Conservation (phyloP, 805 yeast genomes). For the Pichia thaimueangensis region DNA sequence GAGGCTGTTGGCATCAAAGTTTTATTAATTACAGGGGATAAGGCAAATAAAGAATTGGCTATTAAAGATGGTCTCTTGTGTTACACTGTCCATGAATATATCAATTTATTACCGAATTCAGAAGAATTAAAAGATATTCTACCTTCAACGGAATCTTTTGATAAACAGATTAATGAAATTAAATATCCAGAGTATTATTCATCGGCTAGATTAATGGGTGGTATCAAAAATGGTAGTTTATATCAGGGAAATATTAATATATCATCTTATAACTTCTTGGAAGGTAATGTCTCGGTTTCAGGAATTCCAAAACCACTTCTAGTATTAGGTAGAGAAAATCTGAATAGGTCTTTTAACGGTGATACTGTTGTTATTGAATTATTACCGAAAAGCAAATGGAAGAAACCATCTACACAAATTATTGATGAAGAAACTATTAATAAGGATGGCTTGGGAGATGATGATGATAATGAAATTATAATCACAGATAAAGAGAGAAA, state of each 20-base stretch:
- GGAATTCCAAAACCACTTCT: slow-evolving; percentile 77
- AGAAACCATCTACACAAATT: slow-evolving; percentile 71
- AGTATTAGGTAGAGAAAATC: slow-evolving; percentile 71
- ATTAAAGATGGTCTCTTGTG: slow-evolving; percentile 46
- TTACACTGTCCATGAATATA: slow-evolving; percentile 58
- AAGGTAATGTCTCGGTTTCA: slow-evolving; percentile 71
- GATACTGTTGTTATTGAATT: slow-evolving; percentile 89
- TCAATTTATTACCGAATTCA: slow-evolving; percentile 61
- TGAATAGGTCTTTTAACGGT: slow-evolving; percentile 88
- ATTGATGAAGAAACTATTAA: slow-evolving; percentile 68
- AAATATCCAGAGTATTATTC: slow-evolving; percentile 74
- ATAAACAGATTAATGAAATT: slow-evolving; percentile 39
- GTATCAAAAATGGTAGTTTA: slow-evolving; percentile 77
- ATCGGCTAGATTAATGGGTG: slow-evolving; percentile 81
- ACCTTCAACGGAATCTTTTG: slow-evolving; percentile 46
- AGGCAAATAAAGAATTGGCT: slow-evolving; percentile 56
- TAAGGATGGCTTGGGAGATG: slow-evolving; percentile 53
- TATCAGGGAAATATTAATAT: slow-evolving; percentile 80
- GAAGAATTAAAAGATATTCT: slow-evolving; percentile 72
- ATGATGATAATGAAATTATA: slow-evolving; percentile 37
- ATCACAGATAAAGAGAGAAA: slow-evolving; percentile 68
- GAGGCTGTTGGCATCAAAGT: slow-evolving; percentile 36
- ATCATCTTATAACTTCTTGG: slow-evolving; percentile 80
- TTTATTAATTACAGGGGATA: slow-evolving; percentile 72
- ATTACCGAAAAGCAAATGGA: slow-evolving; percentile 82